phyloP scores from a whole-genome alignment of 192 early-diverging fungal genomes.

The Linnemannia elongata region DNA sequence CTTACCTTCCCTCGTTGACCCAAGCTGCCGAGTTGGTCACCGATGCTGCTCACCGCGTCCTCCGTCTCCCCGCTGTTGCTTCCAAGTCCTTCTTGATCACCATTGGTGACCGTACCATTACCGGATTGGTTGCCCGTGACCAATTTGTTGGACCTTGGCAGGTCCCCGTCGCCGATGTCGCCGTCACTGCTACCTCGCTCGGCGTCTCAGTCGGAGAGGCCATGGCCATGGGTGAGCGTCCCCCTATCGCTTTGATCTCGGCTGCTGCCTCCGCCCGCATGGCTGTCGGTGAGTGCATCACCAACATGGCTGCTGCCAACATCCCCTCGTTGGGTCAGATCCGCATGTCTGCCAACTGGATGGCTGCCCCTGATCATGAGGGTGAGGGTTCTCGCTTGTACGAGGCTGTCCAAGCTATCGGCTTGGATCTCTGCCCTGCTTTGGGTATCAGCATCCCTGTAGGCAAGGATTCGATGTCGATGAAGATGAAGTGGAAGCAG shows the following conservation, averaged over 20 bases:
- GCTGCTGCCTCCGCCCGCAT: constrained; percentile 94
- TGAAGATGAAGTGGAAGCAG: constrained; percentile 93
- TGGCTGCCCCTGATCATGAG: constrained; percentile 90
- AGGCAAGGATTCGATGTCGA: constrained; percentile 99
- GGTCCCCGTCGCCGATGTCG: constrained; percentile 97
- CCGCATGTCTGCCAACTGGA: constrained; percentile 98
- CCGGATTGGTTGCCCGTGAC: constrained; percentile 95
- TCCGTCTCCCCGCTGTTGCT: constrained; percentile 90
- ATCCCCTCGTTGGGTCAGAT: constrained; percentile 79
- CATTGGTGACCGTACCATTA: constrained; percentile 97
- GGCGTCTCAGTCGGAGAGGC: constrained; percentile 88
- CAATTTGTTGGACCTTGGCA: constrained; percentile 99
- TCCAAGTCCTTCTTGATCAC: constrained; percentile 98
- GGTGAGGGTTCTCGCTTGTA: constrained; percentile 96
- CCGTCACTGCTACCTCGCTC: constrained; percentile 88
- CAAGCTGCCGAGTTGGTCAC: constrained; percentile 58
- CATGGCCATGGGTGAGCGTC: constrained; percentile 98
- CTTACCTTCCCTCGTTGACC: constrained; percentile 68
- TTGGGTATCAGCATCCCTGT: constrained; percentile 97
- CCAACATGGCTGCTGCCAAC: constrained; percentile 92
- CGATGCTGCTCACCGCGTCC: constrained; percentile 81
- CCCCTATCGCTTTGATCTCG: constrained; percentile 86
- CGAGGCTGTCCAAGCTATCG: constrained; percentile 92
- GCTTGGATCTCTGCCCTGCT: constrained; percentile 92
- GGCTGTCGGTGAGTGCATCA: constrained; percentile 95